Conservation (phyloP, 2,329 filamentous ascomycete genomes). For the Aureobasidium pullulans region DNA sequence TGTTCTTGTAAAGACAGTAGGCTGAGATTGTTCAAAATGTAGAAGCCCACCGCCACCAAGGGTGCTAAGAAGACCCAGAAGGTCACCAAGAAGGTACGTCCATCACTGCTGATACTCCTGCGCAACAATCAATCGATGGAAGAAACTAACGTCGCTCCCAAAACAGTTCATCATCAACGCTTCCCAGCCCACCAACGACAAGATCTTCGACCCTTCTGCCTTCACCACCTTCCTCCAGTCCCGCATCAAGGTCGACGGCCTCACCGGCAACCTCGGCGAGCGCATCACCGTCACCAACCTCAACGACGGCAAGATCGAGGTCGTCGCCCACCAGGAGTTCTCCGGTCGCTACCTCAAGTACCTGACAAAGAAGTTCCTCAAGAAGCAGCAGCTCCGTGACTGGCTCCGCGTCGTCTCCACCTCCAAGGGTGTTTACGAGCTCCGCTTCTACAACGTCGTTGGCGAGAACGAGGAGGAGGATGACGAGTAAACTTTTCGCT, state of each 20-base stretch:
- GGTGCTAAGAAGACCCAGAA: conserved; percentile 51
- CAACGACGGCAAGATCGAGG: conserved; percentile 96
- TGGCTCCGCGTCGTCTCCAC: conserved; percentile 99
- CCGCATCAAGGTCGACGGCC: conserved; percentile 99
- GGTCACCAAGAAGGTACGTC: conserved; percentile 71
- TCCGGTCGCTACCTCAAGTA: conserved; percentile 99
- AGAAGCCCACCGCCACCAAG: conserved; percentile 46
- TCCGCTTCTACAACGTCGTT: conserved; percentile 99
- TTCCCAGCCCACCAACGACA: conserved; percentile 95
- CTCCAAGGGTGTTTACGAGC: conserved; percentile 96
- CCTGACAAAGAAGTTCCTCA: conserved; percentile 99
- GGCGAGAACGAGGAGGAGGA: conserved; percentile 97
- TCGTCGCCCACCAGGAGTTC: conserved; percentile 95
- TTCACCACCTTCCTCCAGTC: conserved; percentile 99
- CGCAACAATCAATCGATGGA: not conserved
- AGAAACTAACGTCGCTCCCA: not conserved
- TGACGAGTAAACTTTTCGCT: conserved; percentile 66
- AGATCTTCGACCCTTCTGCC: conserved; percentile 98
- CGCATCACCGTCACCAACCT: conserved; percentile 81
- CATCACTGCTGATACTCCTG: not conserved
- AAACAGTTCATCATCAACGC: conserved; percentile 98
- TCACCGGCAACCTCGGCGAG: conserved; percentile 96
- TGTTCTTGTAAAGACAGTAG: conserved; percentile 79
- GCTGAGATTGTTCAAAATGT: conserved; percentile 59
- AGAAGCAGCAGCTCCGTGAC: conserved; percentile 99